Base-by-base conservation (phyloP, 2,329 filamentous ascomycete genomes). In the Hypomyces rosellus region DNA sequence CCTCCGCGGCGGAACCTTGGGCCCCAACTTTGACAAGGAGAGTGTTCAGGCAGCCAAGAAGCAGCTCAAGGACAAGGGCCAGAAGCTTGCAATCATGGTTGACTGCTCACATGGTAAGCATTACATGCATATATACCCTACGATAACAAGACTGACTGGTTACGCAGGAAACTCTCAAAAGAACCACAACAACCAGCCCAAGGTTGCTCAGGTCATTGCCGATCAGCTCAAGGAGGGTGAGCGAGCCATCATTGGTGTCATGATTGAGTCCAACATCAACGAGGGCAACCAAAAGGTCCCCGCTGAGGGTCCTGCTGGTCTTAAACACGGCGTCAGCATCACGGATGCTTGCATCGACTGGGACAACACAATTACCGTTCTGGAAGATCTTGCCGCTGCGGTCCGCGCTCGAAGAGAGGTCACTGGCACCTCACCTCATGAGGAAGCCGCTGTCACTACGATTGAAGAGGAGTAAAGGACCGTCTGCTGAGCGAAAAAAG, bases 181-280 rank as follows among this genome's bases (percentile, higher is more conserved):
- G 76, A 84, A 97, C 75, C 92, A 97, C 76, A 85, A 87, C 63
- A 99, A 99, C 74, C 92, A 99, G 74, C 93, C 93, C 62, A 86
- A 92, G 73, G 92, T 97, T 41, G 90, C 92, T 57, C 81, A 86
- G 67, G 78, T 77, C 47, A 75, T 99, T 54, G 86, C 80, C 33
- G 88, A 95, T 49, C 92, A 99, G 74, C 78, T 99, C 57, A 84
- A 86, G 46, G 84, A 86, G 57, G 92, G 92, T 53, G 89, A 99
- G 74, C 85, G 82, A 52, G 85, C 82, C 57, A 95, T 99, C 62
- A 81, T 97, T 57, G 93, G 91, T 67, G 89, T 97, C 65, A 99
- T 99, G 92, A 95, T 99, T 61, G 92, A 99, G 76, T 96, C 89
- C 65, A 92, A 97, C 73, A 92, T 97, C 77, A 84, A 92, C 69